Conservation (phyloP, 75 land plant species). For the Sequoia sempervirens region DNA sequence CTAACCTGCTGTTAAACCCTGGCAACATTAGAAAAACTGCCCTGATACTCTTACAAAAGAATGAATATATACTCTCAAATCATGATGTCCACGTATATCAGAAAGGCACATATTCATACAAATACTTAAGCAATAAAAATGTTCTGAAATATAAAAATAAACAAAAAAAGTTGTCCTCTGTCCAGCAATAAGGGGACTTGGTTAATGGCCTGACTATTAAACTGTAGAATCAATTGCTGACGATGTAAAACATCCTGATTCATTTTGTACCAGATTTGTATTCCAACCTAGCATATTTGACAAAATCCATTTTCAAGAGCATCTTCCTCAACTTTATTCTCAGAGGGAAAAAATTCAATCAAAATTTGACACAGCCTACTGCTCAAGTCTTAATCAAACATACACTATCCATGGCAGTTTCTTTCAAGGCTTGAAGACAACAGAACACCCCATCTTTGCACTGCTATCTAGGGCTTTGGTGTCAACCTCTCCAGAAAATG, state of each 20-base stretch:
- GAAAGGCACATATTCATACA: neutral
- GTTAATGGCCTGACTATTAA: neutral
- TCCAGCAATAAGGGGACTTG: neutral
- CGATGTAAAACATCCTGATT: neutral
- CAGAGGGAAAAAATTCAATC: neutral
- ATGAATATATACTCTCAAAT: neutral
- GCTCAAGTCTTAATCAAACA: neutral
- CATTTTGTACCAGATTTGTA: neutral
- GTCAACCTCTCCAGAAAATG: constrained; percentile 44
- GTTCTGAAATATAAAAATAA: neutral
- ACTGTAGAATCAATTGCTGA: neutral
- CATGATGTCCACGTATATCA: neutral
- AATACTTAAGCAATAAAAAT: neutral
- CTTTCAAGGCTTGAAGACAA: constrained; percentile 43
- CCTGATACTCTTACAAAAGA: neutral
- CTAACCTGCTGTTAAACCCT: neutral
- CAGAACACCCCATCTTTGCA: constrained; percentile 43
- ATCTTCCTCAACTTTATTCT: neutral
- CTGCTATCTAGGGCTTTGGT: constrained; percentile 38
- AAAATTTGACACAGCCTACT: neutral
- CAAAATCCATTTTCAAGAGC: neutral
- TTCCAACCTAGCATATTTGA: neutral
- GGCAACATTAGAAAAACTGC: neutral
- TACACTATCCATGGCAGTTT: neutral
- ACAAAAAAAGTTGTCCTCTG: neutral